Conservation (phyloP, 495 filamentous ascomycete species). For the Penicillium macrosclerotiorum region DNA sequence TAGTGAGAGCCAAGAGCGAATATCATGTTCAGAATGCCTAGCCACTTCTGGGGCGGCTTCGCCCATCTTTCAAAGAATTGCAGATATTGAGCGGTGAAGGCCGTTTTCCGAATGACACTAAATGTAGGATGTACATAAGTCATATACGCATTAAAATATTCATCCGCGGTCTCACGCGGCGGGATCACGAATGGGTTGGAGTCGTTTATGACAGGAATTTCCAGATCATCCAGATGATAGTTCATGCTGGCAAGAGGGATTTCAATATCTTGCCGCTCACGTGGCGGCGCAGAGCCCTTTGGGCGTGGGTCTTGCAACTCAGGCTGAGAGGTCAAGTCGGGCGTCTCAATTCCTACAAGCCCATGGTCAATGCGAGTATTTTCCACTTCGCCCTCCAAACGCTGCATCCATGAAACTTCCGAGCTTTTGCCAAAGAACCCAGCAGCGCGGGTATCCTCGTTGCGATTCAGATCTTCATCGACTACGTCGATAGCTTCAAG, state of each 20-base stretch:
- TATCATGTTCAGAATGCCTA: conserved; percentile 61
- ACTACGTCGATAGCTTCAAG: conserved; percentile 57
- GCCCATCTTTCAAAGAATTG: conserved; percentile 26
- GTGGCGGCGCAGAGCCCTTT: not conserved
- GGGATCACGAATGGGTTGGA: conserved; percentile 53
- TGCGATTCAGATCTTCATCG: conserved; percentile 57
- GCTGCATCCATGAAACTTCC: conserved; percentile 59
- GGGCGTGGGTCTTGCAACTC: not conserved
- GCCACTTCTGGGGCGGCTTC: conserved; percentile 44
- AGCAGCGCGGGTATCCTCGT: conserved; percentile 43
- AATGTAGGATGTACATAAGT: conserved; percentile 56
- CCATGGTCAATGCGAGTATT: too few species aligned
- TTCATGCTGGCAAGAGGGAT: conserved; percentile 37
- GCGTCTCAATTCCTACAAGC: too few species aligned
- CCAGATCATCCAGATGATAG: conserved; percentile 58
- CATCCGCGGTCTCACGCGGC: conserved; percentile 46
- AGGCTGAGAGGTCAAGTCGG: not conserved
- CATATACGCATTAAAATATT: conserved; percentile 55
- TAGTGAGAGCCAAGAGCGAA: conserved; percentile 60
- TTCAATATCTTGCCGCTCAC: conserved; percentile 1
- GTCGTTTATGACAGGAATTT: conserved; percentile 37
- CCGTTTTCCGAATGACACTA: conserved; percentile 48
- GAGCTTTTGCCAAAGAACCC: conserved; percentile 66
- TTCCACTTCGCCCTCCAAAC: conserved; percentile 30
- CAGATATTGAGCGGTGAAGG: conserved; percentile 42